phyloP scores from a whole-genome alignment of 2,329 filamentous ascomycete species.

The Fusarium oligoseptatum region DNA sequence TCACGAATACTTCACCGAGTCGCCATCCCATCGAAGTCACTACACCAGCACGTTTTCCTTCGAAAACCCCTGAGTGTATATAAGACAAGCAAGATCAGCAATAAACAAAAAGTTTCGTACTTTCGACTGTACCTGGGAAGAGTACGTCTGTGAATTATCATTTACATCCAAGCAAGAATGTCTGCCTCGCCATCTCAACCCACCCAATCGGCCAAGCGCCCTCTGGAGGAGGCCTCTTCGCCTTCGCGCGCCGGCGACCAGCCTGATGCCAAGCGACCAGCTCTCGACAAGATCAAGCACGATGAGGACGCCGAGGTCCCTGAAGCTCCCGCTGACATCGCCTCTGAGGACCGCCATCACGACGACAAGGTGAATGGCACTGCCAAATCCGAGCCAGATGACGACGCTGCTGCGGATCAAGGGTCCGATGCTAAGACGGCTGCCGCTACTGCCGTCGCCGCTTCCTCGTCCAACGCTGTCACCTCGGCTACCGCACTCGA shows the following conservation, averaged over 20 bases:
- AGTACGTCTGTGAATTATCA: slow-evolving; percentile 43
- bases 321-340: slow-evolving; percentile 49
- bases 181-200: slow-evolving; percentile 77
- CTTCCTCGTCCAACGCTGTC: slow-evolving; percentile 51
- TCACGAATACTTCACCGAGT: slow-evolving; percentile 59
- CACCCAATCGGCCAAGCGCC: slow-evolving; percentile 86
- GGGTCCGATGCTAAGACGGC: slow-evolving; percentile 58
- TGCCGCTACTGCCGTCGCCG: slow-evolving; percentile 54
- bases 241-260: slow-evolving; percentile 92
- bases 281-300: slow-evolving; percentile 90
- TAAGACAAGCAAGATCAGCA: slow-evolving; percentile 65
- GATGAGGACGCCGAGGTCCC: slow-evolving; percentile 66
- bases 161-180: slow-evolving; percentile 67
- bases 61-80: slow-evolving; percentile 88
- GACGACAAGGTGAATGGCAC: slow-evolving; percentile 63
- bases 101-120: slow-evolving; percentile 52
- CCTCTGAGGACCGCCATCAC: slow-evolving; percentile 62
- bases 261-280: slow-evolving; percentile 96
- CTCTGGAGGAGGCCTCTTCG: slow-evolving; percentile 96
- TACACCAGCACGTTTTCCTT: slow-evolving; percentile 95
- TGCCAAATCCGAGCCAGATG: slow-evolving; percentile 55
- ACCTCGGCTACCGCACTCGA: slow-evolving; percentile 76
- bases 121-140: slow-evolving; percentile 35
- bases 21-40: slow-evolving; percentile 62
- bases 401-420: slow-evolving; percentile 43